Base-by-base conservation (phyloP, 176 grass and related monocot genomes). In the Aegilops bicornis region DNA sequence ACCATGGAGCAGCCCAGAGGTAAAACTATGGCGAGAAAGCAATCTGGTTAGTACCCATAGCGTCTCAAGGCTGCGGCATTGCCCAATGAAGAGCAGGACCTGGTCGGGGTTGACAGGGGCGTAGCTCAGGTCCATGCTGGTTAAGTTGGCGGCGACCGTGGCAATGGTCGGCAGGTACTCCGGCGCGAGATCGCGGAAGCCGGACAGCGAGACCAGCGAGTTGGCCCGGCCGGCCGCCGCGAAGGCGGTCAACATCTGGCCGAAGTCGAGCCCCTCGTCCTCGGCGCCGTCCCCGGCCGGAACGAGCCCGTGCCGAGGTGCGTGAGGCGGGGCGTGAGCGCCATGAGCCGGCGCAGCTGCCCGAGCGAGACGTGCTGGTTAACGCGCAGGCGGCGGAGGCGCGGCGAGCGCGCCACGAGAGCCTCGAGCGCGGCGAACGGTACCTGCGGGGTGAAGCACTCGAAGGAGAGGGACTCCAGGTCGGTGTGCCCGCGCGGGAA, bases 291-390 rank as follows among this genome's bases (percentile, higher is more conserved):
- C 89, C 4, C 78, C 0, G 86, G 81, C 10, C 89, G 86, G 87
- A 99, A 99, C 10, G 92, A 35, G 30, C 97, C 97, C 0, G 94
- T 96, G 75, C 97, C 97, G 12, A 96, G 85, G 71, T 99, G 92
- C 15, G 90, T 90, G 35, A 99, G 73, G 64, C 78, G 80, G 1
- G 92, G 97, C 42, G 87, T 87, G 54, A 79, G 94, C 54, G 84
- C 81, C 87, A 99, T 86, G 76, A 99, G 92, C n/a, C 82, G 85
- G 72, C 77, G 89, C 54, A 99, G 90, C 85, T 96, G 97, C 0
- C 87, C 89, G 54, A 99, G 83, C 7, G 94, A 84, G 20, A 99
- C 85, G 35, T 91, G 86, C 74, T 79, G 79, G 85, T 99, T 99
- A 75, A 99, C 90, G 16, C 90, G 76, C 3, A 99, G 94, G 65